Evolutionary conservation across 1,284 basidiomycete species (phyloP).

Genomic region (Sphaerobolus stellatus): DNA sequence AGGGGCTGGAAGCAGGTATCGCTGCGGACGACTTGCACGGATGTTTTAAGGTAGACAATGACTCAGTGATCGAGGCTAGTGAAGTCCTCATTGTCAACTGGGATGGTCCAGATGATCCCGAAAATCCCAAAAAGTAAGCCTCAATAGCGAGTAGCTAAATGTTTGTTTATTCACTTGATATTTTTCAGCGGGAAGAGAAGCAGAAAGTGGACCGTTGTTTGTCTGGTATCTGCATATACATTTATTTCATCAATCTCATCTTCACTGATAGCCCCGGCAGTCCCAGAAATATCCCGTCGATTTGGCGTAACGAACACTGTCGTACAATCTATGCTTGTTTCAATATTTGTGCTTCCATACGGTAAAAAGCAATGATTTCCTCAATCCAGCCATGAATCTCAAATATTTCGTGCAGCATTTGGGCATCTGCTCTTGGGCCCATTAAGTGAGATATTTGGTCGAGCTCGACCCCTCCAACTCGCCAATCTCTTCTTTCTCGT

Average conservation of each 20-base stretch:
- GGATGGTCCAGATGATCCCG: slow-evolving; percentile 60
- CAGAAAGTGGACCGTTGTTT: slow-evolving; percentile 62
- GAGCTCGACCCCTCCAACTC: slow-evolving; percentile 45
- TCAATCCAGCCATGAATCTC: slow-evolving; percentile 11
- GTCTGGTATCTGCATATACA: slow-evolving; percentile 61
- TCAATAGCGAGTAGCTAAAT: too few relatives aligned
- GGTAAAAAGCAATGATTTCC: slow-evolving; percentile 38
- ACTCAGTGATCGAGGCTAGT: too few relatives aligned
- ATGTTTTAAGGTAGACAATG: too few relatives aligned
- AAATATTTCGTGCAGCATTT: slow-evolving; percentile 34
- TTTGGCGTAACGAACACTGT: slow-evolving; percentile 55
- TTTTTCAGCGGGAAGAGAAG: slow-evolving; percentile 62
- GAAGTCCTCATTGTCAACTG: slow-evolving; percentile 61
- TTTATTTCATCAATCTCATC: slow-evolving; percentile 68
- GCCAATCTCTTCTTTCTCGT: slow-evolving; percentile 60
- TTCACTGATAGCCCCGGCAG: slow-evolving; percentile 73
- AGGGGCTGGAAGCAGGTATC: too few relatives aligned
- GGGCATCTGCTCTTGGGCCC: slow-evolving; percentile 58
- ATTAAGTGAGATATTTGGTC: slow-evolving; percentile 53
- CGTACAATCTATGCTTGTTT: slow-evolving; percentile 58
- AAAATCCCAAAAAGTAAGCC: slow-evolving; percentile 65
- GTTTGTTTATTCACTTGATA: too few relatives aligned
- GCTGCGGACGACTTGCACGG: too few relatives aligned
- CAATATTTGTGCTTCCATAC: slow-evolving; percentile 68
- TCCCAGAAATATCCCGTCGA: slow-evolving; percentile 48